These are phyloP conservation scores for Naganishia vishniacii DNA, from an alignment of 768 basidiomycete species.

Conservation along the genomic window DNA sequence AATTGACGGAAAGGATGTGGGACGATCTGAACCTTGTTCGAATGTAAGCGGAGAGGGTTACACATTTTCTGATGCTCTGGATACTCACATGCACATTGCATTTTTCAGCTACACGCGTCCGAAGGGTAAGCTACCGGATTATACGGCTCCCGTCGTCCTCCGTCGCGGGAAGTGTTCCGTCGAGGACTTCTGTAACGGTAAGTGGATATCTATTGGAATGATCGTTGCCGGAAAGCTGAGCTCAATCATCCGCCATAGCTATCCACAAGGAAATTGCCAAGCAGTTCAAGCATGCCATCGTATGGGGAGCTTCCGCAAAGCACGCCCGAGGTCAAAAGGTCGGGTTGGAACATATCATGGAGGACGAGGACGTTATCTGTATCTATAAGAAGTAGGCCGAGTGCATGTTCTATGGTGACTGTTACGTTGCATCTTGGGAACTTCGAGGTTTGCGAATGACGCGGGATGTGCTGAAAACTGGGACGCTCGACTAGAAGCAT, in stretches of 20 bases:
- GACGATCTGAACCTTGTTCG: constrained; percentile 82
- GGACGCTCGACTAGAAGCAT: no score
- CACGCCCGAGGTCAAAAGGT: constrained; percentile 88
- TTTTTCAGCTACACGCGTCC: constrained; percentile 74
- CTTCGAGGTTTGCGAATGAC: no score
- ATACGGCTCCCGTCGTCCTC: constrained; percentile 81
- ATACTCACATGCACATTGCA: no score
- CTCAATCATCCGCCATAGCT: constrained; percentile 42
- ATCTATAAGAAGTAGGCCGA: constrained; percentile 45
- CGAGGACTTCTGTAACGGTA: constrained; percentile 75
- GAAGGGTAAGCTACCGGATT: constrained; percentile 83
- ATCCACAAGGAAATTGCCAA: constrained; percentile 97
- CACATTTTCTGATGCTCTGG: no score
- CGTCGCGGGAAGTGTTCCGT: constrained; percentile 53
- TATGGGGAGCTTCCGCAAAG: constrained; percentile 97
- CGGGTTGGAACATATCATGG: constrained; percentile 46
- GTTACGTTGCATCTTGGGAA: no score
- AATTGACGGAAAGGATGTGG: constrained; percentile 91
- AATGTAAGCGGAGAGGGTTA: constrained; percentile 53
- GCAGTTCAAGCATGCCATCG: constrained; percentile 81
- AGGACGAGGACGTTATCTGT: constrained; percentile 48
- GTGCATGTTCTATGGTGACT: neutral
- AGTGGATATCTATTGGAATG: no score
- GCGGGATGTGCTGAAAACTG: no score
- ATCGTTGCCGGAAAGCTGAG: neutral